Evolutionary conservation across 208 protist species (phyloP), one percentile per base, ranked within the genome.

Genomic region (Leptomonas seymouri): DNA sequence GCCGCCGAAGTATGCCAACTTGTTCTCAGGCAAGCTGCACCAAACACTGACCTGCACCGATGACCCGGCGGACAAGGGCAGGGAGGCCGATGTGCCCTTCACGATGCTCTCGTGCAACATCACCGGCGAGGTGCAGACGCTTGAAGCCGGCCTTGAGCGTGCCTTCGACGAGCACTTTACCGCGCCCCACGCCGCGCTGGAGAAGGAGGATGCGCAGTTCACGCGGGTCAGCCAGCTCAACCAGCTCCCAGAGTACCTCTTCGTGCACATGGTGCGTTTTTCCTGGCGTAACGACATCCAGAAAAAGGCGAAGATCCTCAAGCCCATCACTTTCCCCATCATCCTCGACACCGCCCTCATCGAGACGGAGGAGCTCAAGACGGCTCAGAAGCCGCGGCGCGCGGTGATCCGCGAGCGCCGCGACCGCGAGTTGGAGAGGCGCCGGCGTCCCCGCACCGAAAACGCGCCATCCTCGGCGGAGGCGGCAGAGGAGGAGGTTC

Each of bases 251-350:
- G 78, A 88, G 62, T 97, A 96, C 66, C 49, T 98, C 25, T 78
- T 93, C 54, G 83, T 98, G 15, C 90, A 98, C 59, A 80, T 98
- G 61, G 88, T 93, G 28, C 88, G 95, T 56, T 98, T 98, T 66
- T 92, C 81, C 21, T 98, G 92, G 91, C 82, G 81, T 28, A 61
- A 54, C 25, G 91, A 97, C 73, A 87, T 90, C 30, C 67, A 89
- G 49, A 90, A 86, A 31, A 93, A 94, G 73, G 87, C 88, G 16
- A 97, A 97, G 71, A 93, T 95, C 21, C 74, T 97, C 16, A 89
- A 91, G 71, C 85, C 83, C n/a, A 82, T 97, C 54, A 77, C 76
- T 15, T 95, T 97, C 41, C 92, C 92, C 8, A 65, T 93, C 48
- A 67, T 77, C 23, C 87, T 97, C 7, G 90, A 97, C 78, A 41